Evolutionary conservation across 805 yeast species (phyloP), one percentile per base, ranked within the genome.

Genomic region (Metahyphopichia silvanorum): DNA sequence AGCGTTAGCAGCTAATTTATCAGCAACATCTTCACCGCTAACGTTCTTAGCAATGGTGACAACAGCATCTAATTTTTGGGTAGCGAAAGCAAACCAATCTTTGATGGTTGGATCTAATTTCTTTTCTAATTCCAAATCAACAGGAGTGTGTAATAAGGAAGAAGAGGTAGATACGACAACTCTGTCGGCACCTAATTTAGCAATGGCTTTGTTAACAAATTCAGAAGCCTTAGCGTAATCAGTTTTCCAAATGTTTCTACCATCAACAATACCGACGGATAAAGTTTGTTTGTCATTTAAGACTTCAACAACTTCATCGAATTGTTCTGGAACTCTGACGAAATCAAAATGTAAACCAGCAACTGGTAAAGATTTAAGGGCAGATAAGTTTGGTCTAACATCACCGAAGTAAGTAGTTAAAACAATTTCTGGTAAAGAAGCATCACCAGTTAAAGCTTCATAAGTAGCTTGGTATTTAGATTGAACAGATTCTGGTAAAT

Each of bases 191-290:
- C 96, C 96, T 51, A 93, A 71, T 72, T 82, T 82, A 49, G 69
- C 80, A 57, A 86, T 75, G 52, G 96, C 97, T 67, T 78, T 75
- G 63, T 82, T 73, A 54, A 87, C 95, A 46, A 83, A 61, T 44
- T 69, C 85, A 59, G 88, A 71, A 49, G 98, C 94, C 71, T 80
- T 79, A 58, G 93, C 65, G 60, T 83, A 86, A 76, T 93, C 84
- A 67, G 95, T 83, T 80, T 93, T 93, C 98, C 98, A 93, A 72
- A 93, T 87, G 82, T 93, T 93, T 80, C 98, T 88, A 73, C 98
- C 98, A 58, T 88, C 94, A 57, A 93, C 89, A 55, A 93, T 78
- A 86, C 98, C 98, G 48, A 84, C 96, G 42, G 98, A 91, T 60
- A 93, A 75, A 44, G 74, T 70, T 76, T 93, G 95, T 47, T 78